These are phyloP conservation scores for Suillus subalutaceus DNA, from an alignment of 768 basidiomycete genomes.

Conservation along the genomic window DNA sequence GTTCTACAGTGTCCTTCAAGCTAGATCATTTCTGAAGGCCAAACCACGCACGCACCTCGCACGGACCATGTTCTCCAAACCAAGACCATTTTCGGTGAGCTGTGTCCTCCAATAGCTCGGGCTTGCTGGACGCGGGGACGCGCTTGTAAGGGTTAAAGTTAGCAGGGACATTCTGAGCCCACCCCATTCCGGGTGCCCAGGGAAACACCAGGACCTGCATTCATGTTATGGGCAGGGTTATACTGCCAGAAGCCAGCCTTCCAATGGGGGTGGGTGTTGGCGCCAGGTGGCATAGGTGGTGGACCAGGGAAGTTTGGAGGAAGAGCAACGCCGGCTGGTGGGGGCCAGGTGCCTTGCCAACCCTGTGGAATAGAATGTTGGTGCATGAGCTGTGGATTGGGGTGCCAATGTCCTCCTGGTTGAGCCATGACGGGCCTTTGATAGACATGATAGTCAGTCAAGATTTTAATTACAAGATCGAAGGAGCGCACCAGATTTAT, in stretches of 20 bases:
- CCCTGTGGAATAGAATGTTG: conserved; percentile 25
- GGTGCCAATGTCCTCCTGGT: conserved; percentile 26
- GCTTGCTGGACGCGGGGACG: conserved; percentile 58
- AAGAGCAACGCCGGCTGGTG: conserved; percentile 28
- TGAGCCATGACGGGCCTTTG: conserved; percentile 5
- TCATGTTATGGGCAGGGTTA: conserved; percentile 43
- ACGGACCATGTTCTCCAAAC: conserved; percentile 65
- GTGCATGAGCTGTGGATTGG: conserved; percentile 37
- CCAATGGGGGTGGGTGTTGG: conserved; percentile 50
- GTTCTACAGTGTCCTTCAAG: conserved; percentile 17
- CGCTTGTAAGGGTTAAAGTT: conserved; percentile 68
- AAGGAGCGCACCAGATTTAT: conserved; percentile 1
- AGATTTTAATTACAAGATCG: not conserved
- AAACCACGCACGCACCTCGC: conserved; percentile 46
- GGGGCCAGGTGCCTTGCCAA: conserved; percentile 43
- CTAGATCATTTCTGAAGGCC: not conserved
- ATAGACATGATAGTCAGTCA: not conserved
- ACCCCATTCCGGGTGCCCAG: conserved; percentile 37
- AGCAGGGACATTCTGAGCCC: conserved; percentile 24
- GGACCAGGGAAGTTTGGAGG: conserved; percentile 44
- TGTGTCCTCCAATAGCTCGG: conserved; percentile 65
- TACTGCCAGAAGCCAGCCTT: conserved; percentile 54
- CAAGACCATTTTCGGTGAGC: conserved; percentile 64
- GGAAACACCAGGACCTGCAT: conserved; percentile 21
- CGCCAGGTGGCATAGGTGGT: conserved; percentile 58